Evolutionary conservation across 352 stramenopile species (phyloP), one percentile per base, ranked within the genome.

Genomic region (Phytophthora cactorum): DNA sequence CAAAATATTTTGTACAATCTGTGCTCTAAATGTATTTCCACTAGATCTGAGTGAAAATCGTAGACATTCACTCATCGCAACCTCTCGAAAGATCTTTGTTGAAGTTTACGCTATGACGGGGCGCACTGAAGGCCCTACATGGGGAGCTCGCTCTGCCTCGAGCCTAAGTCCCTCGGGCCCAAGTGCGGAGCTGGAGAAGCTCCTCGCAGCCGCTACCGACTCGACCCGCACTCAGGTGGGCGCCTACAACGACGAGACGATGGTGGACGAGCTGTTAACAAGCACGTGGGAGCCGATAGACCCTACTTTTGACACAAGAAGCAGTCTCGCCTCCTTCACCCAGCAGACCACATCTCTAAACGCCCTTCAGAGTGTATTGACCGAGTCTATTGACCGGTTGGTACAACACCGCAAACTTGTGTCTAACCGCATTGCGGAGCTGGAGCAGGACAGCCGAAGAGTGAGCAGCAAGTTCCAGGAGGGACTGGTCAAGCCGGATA

Each of bases 201-300:
- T 92, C 5, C 58, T 92, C 14, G 66, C 44, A 14, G 34, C 41
- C 28, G 46, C 39, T 4, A 47, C 25, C 9, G 51, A 50, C 31
- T 36, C n/a, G 3, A 66, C 14, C 14, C 36, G 27, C 29, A 8
- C 61, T 27, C 9, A 31, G 2, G 22, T 17, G 25, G 62, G 52
- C 1, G 38, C 25, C 11, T 95, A 90, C 66, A 74, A 89, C 31
- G 80, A 80, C 5, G 87, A 93, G 49, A 73, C 72, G 52, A 93
- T 95, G 87, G 78, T 95, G 58, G 85, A 95, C 57, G 81, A 95
- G 65, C 74, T 95, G 43, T 77, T 93, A 1, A 70, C 70, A 29
- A 90, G 71, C 57, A 83, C 79, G 29, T 91, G 82, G 82, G 73
- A 75, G 43, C 69, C 75, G 38, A 14, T 29, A 36, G 66, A 17